A percentile compares a stretch with the other conserved stretches of the same genome.
phyloP scores from a whole-genome alignment of 2,329 filamentous ascomycete species.

The Hypomyces perniciosus region DNA sequence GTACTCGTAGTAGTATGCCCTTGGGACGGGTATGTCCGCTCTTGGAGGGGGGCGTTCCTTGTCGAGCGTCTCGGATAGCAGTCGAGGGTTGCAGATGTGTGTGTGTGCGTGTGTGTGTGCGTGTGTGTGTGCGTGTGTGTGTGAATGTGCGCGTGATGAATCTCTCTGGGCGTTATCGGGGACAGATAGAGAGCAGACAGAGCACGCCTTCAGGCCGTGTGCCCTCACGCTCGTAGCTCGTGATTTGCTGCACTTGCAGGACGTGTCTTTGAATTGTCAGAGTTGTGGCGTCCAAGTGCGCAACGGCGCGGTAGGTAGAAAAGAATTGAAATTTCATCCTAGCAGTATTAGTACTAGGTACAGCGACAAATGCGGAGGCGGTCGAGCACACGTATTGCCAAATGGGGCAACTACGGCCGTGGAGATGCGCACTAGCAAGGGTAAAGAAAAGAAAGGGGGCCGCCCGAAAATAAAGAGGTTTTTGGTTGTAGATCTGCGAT shows the following conservation, averaged over 20 bases:
- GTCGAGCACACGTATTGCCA: constrained; percentile 9
- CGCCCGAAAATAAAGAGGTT: constrained; percentile 4
- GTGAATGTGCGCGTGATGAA: constrained; percentile 18
- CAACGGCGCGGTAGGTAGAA: constrained; percentile 8
- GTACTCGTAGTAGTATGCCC: no score
- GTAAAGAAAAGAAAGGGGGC: constrained; percentile 1
- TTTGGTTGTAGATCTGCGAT: constrained; percentile 11
- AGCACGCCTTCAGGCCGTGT: constrained; percentile 1
- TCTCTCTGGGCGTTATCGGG: neutral
- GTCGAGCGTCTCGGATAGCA: no score
- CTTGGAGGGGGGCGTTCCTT: no score
- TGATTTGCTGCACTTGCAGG: constrained; percentile 4
- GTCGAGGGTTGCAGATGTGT: neutral
- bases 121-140: constrained; percentile 5
- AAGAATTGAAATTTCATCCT: no score
- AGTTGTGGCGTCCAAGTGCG: constrained; percentile 6
- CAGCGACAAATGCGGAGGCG: constrained; percentile 14
- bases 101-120: neutral
- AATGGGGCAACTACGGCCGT: constrained; percentile 15
- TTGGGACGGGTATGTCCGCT: no score
- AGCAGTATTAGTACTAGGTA: constrained; percentile 1
- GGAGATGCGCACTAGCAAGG: neutral
- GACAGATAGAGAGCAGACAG: neutral
- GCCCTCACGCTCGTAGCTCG: constrained; percentile 3
- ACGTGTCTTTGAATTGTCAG: neutral